These are phyloP conservation scores for Trichosporon sp. DNA, from an alignment of 1,284 basidiomycete genomes.

Conservation along the genomic window DNA sequence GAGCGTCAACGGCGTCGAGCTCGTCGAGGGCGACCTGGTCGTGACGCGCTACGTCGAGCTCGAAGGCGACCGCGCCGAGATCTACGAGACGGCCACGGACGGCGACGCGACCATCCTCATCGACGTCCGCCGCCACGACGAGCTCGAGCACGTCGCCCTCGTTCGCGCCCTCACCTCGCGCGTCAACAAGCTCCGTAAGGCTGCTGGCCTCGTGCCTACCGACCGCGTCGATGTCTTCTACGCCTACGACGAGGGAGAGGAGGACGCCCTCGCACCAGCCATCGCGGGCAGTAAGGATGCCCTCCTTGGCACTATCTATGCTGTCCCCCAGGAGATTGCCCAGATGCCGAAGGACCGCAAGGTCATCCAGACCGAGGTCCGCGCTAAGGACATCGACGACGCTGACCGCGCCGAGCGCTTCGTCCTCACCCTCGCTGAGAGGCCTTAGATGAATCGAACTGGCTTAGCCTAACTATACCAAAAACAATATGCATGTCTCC, in stretches of 20 bases:
- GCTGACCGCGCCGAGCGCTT: conserved; percentile 77
- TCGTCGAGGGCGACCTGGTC: conserved; percentile 81
- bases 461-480: background rate
- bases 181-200: conserved; percentile 93
- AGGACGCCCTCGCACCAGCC: conserved; percentile 64
- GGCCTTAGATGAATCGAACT: conserved; percentile 4
- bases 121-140: conserved; percentile 79
- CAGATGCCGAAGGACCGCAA: conserved; percentile 74
- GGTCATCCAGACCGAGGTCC: conserved; percentile 38
- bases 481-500: background rate
- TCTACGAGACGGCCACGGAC: conserved; percentile 82
- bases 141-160: conserved; percentile 81
- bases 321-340: conserved; percentile 60
- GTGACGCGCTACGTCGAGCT: conserved; percentile 88
- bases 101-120: conserved; percentile 91
- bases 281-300: conserved; percentile 59
- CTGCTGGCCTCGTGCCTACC: conserved; percentile 87
- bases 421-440: conserved; percentile 31
- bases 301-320: conserved; percentile 71
- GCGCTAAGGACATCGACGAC: conserved; percentile 86
- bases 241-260: conserved; percentile 65
- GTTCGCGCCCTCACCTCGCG: conserved; percentile 88
- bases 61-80: conserved; percentile 37
- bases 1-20: conserved; percentile 80
- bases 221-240: conserved; percentile 93